Evolutionary conservation across 1,284 basidiomycete genomes (phyloP), one percentile per base, ranked within the genome.

Genomic region (Serendipita sp.): DNA sequence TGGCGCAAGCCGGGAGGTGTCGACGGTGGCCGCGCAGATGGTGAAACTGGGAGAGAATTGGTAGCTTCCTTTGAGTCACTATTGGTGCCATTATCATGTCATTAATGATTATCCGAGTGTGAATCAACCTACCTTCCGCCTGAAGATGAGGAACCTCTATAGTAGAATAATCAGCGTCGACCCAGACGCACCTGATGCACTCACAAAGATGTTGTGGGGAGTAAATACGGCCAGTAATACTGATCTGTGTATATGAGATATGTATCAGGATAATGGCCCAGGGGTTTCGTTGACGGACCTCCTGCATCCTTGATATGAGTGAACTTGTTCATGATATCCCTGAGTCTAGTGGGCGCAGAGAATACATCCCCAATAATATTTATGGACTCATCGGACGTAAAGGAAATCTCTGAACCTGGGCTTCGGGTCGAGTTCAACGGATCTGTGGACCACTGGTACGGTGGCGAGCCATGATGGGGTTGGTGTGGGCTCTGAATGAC

Each of bases 401-500:
- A n/a, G 17, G 53, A 58, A 6, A 30, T n/a, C 22, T 58, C 53
- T n/a, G 53, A 58, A 58, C 53, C 8, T 58, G 53, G 53, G 53
- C 53, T 58, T 32, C 26, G 22, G 10, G 17, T 30, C 26, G 53
- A 26, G 8, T n/a, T 35, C 15, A 30, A n/a, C 5, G 53, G 32
- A 32, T 4, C 53, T 6, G 45, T 29, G 5, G 45, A 29, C 45
- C 45, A 49, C 6, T 5, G 45, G 45, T 49, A 49, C 6, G 6
- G 45, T 29, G n/a, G n/a, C 45, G 45, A 49, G 6, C 45, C 45
- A 6, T 49, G 17, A 8, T 49, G 8, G 45, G 29, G 45, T n/a
- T 29, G 45, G 5, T 22, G 38, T 49, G 29, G 45, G n/a, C n/a
- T 49, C 8, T 49, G 45, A 49, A n/a, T n/a, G 45, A 49, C 2